These are phyloP conservation scores for Trypanosoma rangeli DNA, from an alignment of 208 protist species.

Conservation along the genomic window DNA sequence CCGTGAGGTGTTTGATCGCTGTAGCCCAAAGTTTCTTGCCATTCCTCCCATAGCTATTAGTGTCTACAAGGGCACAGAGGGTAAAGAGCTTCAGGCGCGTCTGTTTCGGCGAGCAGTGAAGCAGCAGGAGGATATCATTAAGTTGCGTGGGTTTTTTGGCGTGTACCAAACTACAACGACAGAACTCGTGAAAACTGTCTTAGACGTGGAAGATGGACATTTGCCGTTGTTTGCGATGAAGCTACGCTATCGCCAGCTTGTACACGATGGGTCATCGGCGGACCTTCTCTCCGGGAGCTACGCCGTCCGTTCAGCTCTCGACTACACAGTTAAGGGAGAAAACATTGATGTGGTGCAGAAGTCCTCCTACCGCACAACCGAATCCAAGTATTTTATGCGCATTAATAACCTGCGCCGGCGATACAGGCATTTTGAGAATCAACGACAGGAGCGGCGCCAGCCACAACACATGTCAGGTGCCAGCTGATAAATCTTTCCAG, in stretches of 20 bases:
- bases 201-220: conserved; percentile 82
- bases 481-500: conserved; percentile 17
- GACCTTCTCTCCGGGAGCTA: conserved; percentile 75
- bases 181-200: conserved; percentile 72
- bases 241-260: conserved; percentile 80
- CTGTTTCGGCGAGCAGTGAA: conserved; percentile 89
- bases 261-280: conserved; percentile 81
- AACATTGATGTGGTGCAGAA: conserved; percentile 84
- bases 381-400: conserved; percentile 71
- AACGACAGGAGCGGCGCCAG: conserved; percentile 32
- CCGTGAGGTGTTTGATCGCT: conserved; percentile 88
- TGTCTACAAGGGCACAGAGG: conserved; percentile 74
- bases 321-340: conserved; percentile 79
- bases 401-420: conserved; percentile 71
- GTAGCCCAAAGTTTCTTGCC: conserved; percentile 89
- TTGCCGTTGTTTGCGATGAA: conserved; percentile 84
- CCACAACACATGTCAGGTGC: not conserved
- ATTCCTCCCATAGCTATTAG: conserved; percentile 54
- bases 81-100: conserved; percentile 85
- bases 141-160: conserved; percentile 86
- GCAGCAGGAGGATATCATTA: conserved; percentile 89
- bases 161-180: conserved; percentile 90
- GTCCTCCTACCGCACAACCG: conserved; percentile 66
- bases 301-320: conserved; percentile 73
- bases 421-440: conserved; percentile 37